A percentile compares a stretch with the other conserved stretches of the same genome.
Conservation (phyloP, 2,329 filamentous ascomycete species). For the Fonsecaea nubica region DNA sequence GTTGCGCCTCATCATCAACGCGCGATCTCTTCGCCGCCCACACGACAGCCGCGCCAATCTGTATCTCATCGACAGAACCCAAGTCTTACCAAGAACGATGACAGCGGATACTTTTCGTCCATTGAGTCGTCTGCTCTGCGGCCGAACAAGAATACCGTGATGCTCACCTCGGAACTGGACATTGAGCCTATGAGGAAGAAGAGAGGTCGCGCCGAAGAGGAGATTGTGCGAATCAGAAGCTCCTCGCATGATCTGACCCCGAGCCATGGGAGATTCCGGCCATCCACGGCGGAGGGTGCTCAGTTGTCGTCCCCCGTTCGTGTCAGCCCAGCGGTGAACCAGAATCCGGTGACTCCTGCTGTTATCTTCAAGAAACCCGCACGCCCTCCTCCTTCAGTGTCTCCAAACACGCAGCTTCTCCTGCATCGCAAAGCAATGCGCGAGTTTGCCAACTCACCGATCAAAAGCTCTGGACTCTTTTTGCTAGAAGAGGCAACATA, state of each 20-base stretch:
- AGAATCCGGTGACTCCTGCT: slow-evolving; percentile 36
- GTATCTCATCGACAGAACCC: slow-evolving; percentile 73
- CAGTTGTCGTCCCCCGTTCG: slow-evolving; percentile 38
- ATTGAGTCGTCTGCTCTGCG: slow-evolving; percentile 88
- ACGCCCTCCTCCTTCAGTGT: slow-evolving; percentile 75
- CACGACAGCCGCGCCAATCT: slow-evolving; percentile 54
- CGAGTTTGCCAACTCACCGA: slow-evolving; percentile 80
- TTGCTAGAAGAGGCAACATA: slow-evolving; percentile 51
- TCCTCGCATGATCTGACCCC: slow-evolving; percentile 90
- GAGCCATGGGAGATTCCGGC: slow-evolving; percentile 61
- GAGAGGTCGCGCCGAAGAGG: slow-evolving; percentile 84
- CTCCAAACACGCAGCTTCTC: slow-evolving; percentile 88
- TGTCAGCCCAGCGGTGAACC: slow-evolving; percentile 21
- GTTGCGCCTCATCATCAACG: slow-evolving; percentile 62
- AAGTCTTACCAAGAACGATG: slow-evolving; percentile 80
- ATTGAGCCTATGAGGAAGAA: slow-evolving; percentile 75
- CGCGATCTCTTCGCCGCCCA: slow-evolving; percentile 73
- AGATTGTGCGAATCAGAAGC: slow-evolving; percentile 89
- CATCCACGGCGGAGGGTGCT: slow-evolving; percentile 42
- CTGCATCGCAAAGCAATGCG: slow-evolving; percentile 85
- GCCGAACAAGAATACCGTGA: slow-evolving; percentile 67
- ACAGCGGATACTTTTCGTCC: slow-evolving; percentile 97
- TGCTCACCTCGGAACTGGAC: slow-evolving; percentile 75
- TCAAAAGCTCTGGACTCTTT: slow-evolving; percentile 53
- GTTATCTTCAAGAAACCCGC: slow-evolving; percentile 73